Evolutionary conservation across 805 yeast genomes (phyloP).

Genomic region (Nakazawaea populi): DNA sequence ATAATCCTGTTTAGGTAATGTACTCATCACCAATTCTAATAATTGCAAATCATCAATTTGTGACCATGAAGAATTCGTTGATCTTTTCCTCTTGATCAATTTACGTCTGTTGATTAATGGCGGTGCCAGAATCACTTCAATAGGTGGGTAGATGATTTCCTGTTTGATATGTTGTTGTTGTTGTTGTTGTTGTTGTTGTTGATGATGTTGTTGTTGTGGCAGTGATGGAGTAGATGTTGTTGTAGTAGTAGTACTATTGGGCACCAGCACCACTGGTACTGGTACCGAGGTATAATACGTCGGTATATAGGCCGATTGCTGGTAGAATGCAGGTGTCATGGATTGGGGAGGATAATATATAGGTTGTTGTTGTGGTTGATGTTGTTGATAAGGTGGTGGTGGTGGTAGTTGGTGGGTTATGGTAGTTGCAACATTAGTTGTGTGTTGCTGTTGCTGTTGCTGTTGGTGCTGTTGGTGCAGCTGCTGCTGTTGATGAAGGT

Average conservation of each 20-base stretch:
- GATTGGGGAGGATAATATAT: too few relatives aligned
- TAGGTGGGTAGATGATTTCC: conserved; percentile 1
- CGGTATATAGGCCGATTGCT: too few relatives aligned
- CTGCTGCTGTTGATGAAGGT: neutral
- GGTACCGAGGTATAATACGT: too few relatives aligned
- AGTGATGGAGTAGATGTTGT: neutral
- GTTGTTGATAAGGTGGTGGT: too few relatives aligned
- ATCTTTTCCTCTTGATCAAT: conserved; percentile 4
- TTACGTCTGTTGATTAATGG: conserved; percentile 3
- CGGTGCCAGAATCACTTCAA: conserved; percentile 7
- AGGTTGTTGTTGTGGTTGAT: too few relatives aligned
- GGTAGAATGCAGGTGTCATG: too few relatives aligned
- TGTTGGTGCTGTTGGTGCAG: neutral
- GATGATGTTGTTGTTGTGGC: neutral
- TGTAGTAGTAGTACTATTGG: neutral
- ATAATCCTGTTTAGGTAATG: conserved; percentile 10
- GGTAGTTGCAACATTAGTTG: too few relatives aligned
- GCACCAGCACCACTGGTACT: neutral
- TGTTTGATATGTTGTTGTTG: neutral
- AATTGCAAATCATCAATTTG: conserved; percentile 7
- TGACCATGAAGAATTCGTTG: conserved; percentile 6
- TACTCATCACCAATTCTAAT: conserved; percentile 6
- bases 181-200: conserved; percentile 1
- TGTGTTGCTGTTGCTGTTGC: neutral
- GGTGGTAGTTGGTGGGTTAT: too few relatives aligned